phyloP scores from a whole-genome alignment of 495 filamentous ascomycete species.

The Aspergillus taichungensis region DNA sequence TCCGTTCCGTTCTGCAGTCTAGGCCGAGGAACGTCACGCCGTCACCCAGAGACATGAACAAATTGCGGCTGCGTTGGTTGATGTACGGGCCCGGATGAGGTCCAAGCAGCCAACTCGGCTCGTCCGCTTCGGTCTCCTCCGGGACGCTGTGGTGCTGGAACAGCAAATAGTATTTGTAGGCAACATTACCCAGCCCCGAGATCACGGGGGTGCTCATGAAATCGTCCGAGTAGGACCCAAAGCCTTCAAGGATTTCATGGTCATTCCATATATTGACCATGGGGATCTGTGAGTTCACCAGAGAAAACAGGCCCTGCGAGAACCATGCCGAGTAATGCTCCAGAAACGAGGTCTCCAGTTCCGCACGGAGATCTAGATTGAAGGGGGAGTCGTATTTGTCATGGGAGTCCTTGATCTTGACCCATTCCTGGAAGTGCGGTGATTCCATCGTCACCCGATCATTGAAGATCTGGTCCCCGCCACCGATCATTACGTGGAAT shows the following conservation, averaged over 20 bases:
- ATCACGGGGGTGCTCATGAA: conserved; percentile 92
- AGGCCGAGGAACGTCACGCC: conserved; percentile 76
- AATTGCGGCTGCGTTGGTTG: conserved; percentile 67
- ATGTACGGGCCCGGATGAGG: conserved; percentile 81
- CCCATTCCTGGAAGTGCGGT: conserved; percentile 69
- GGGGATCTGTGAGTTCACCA: conserved; percentile 90
- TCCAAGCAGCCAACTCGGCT: conserved; percentile 89
- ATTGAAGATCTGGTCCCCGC: conserved; percentile 96
- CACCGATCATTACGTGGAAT: conserved; percentile 97
- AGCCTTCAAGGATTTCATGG: conserved; percentile 97
- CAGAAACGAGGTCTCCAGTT: conserved; percentile 80
- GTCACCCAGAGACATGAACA: conserved; percentile 76
- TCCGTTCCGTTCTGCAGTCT: conserved; percentile 86
- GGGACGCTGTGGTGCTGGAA: conserved; percentile 91
- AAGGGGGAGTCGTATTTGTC: conserved; percentile 71
- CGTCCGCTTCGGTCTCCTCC: conserved; percentile 67
- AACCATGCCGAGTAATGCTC: conserved; percentile 87
- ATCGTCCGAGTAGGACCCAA: conserved; percentile 82
- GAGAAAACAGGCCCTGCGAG: conserved; percentile 84
- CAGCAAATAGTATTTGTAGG: conserved; percentile 96
- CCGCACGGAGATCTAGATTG: conserved; percentile 66
- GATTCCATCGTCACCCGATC: conserved; percentile 71
- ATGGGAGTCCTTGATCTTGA: conserved; percentile 66
- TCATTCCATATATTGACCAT: conserved; percentile 99
- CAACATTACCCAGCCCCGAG: conserved; percentile 76